Conservation (phyloP, 2,329 filamentous ascomycete genomes). For the Aspergillus sp. region DNA sequence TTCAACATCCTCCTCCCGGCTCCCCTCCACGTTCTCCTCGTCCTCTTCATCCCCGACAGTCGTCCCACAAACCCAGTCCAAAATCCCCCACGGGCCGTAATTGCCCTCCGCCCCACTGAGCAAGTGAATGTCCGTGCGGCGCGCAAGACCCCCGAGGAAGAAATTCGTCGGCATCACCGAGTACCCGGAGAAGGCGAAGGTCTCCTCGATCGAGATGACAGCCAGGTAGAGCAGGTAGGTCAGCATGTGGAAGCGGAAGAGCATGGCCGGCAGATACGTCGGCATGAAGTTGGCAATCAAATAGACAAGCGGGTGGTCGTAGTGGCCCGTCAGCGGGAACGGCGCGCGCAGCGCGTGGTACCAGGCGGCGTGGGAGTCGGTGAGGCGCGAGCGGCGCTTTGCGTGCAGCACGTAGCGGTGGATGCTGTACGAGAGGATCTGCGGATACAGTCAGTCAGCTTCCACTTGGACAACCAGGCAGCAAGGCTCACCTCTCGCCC, state of each 20-base stretch:
- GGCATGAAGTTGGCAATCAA: constrained; percentile 55
- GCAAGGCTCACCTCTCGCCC: constrained; percentile 52
- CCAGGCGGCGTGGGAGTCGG: constrained; percentile 52
- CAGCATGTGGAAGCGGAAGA: constrained; percentile 60
- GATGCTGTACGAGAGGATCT: constrained; percentile 58
- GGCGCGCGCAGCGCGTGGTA: constrained; percentile 54
- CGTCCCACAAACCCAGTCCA: constrained; percentile 46
- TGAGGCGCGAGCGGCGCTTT: constrained; percentile 59
- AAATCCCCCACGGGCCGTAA: constrained; percentile 45
- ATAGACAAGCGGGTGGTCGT: constrained; percentile 59
- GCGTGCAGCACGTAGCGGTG: constrained; percentile 71
- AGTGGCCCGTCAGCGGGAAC: constrained; percentile 57
- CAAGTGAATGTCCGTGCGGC: constrained; percentile 56
- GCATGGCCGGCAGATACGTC: constrained; percentile 53
- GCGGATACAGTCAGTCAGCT: background rate
- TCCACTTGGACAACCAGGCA: background rate
- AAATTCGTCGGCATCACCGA: constrained; percentile 56
- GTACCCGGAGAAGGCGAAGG: constrained; percentile 61
- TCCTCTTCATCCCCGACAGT: constrained; percentile 47
- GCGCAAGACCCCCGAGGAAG: constrained; percentile 57
- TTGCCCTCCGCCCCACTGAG: constrained; percentile 45
- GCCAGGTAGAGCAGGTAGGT: constrained; percentile 57
- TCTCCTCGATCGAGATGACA: constrained; percentile 57
- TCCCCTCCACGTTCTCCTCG: constrained; percentile 27
- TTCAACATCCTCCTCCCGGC: constrained; percentile 32